A percentile compares a stretch with the other conserved stretches of the same genome.
Conservation (phyloP, 108 stramenopile species). For the Cylindrotheca fusiformis region DNA sequence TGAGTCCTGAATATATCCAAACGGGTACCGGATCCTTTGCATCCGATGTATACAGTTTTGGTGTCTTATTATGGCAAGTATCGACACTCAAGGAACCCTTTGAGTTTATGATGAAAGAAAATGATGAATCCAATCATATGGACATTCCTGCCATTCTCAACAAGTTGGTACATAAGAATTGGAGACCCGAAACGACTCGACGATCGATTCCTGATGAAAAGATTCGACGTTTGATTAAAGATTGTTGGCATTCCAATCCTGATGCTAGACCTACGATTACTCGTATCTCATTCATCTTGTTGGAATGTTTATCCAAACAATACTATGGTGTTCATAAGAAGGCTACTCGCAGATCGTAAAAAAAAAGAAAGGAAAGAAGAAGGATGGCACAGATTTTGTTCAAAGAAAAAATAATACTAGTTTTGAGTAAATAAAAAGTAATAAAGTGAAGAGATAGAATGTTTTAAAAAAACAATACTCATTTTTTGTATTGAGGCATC, state of each 20-base stretch:
- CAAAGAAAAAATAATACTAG: no score
- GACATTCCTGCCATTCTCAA: background rate
- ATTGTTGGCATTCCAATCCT: slow-evolving; percentile 5
- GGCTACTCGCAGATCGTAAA: no score
- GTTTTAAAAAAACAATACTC: no score
- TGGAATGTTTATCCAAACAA: background rate
- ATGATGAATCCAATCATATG: background rate
- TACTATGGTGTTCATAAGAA: no score
- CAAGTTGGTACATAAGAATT: background rate
- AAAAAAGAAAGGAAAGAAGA: no score
- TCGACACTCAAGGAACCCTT: background rate
- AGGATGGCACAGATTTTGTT: no score
- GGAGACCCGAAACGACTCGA: background rate
- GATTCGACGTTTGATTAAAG: slow-evolving; percentile 1
- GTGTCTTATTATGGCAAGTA: slow-evolving; percentile 4
- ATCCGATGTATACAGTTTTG: slow-evolving; percentile 3
- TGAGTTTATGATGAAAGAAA: background rate
- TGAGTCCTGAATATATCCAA: background rate
- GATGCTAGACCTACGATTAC: slow-evolving; percentile 1
- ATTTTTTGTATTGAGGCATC: no score
- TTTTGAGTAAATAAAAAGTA: no score
- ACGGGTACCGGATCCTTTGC: background rate
- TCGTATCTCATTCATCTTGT: background rate
- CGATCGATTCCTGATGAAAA: background rate
- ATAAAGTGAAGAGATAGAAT: no score